Evolutionary conservation across 106 monocot species (phyloP).

Genomic region (Triglochin maritima): DNA sequence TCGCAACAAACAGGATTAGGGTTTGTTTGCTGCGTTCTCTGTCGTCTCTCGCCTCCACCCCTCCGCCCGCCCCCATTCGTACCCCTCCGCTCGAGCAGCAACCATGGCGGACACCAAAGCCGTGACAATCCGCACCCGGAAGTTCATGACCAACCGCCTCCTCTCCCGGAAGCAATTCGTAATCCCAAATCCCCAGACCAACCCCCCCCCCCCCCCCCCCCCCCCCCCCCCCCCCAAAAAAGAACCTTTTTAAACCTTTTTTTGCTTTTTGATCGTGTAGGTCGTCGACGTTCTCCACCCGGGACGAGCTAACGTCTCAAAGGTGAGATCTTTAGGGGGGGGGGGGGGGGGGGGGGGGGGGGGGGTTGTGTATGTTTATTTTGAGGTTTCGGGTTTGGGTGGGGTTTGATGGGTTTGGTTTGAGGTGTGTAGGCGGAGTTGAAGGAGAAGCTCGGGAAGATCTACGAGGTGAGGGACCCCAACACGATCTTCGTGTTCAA

Average conservation of each 20-base stretch:
- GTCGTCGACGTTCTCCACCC: slow-evolving; percentile 68
- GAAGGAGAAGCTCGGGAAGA: slow-evolving; percentile 56
- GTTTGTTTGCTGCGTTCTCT: background rate
- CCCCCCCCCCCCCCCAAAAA: background rate
- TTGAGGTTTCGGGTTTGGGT: background rate
- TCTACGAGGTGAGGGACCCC: slow-evolving; percentile 71
- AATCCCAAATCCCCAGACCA: background rate
- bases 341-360: too few species aligned
- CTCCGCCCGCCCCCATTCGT: background rate
- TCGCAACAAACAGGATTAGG: background rate
- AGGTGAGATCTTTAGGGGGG: slow-evolving; percentile 24
- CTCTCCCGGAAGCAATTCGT: slow-evolving; percentile 87
- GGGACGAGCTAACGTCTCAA: slow-evolving; percentile 64
- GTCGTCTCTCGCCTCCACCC: background rate
- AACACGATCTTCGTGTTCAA: slow-evolving; percentile 80
- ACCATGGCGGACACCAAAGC: slow-evolving; percentile 61
- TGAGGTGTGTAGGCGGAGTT: slow-evolving; percentile 41
- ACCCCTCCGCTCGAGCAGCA: background rate
- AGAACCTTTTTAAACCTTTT: background rate
- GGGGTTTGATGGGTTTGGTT: background rate
- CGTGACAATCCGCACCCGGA: slow-evolving; percentile 68
- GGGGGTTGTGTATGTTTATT: background rate
- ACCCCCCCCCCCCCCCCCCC: background rate
- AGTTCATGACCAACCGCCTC: slow-evolving; percentile 86
- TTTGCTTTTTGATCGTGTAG: slow-evolving; percentile 3